Evolutionary conservation across 2,329 filamentous ascomycete species (phyloP).

Genomic region (Xylaria sp.): DNA sequence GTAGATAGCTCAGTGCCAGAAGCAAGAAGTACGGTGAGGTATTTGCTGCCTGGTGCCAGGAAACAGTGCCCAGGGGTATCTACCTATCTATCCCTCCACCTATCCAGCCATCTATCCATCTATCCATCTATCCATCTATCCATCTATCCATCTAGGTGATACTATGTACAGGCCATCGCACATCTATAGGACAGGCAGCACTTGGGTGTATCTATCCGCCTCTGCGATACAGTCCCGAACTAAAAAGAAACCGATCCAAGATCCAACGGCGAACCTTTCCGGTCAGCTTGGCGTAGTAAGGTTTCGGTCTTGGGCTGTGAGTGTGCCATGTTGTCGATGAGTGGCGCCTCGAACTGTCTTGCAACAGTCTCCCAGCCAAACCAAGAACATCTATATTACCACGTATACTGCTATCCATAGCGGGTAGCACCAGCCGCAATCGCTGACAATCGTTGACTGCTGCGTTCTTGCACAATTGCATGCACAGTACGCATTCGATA

Average conservation of each 20-base stretch:
- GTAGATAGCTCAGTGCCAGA: conserved; percentile 1
- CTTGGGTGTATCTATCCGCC: not conserved
- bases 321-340: not conserved
- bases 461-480: not conserved
- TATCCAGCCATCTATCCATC: not conserved
- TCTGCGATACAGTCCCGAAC: not conserved
- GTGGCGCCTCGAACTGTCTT: conserved; percentile 8
- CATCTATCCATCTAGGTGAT: not conserved
- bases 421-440: not conserved
- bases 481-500: conserved; percentile 18
- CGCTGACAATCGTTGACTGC: not conserved
- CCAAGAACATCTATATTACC: not conserved
- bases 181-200: conserved; percentile 6
- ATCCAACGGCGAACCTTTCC: conserved; percentile 16
- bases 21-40: not conserved
- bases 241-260: conserved; percentile 10
- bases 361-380: not conserved
- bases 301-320: not conserved
- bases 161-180: not conserved
- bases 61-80: not conserved
- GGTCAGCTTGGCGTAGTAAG: conserved; percentile 2
- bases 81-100: too few species aligned
- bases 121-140: not conserved
- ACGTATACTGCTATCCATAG: not conserved
- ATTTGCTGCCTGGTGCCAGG: conserved; percentile 7